Base-by-base conservation (phyloP, 2,329 filamentous ascomycete species). In the Cytospora chrysosperma region DNA sequence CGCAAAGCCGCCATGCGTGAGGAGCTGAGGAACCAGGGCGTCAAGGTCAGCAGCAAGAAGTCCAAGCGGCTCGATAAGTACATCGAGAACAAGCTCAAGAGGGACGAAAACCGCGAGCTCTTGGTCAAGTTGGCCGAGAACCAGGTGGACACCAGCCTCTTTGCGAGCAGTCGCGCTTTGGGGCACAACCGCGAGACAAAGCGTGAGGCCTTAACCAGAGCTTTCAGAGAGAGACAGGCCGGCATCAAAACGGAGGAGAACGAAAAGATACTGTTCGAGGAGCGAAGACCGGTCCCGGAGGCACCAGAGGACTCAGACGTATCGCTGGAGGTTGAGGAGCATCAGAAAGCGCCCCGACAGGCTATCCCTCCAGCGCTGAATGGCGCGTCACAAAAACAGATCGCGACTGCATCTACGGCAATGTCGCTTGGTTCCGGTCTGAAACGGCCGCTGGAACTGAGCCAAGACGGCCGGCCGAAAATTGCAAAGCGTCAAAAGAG, bases 81-180 rank as follows among this genome's bases (percentile, higher is more conserved):
- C 72, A 87, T 89, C 68, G 93, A 98, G 71, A 95, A 85, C 64
- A 99, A 99, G 82, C 81, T 99, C 53, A 91, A 88, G 75, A 97
- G 96, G 75, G 95, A 99, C 73, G 94, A 98, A 75, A 96, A 92
- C 71, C 82, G 91, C 30, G 90, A 88, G 62, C 80, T 99, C 32
- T 82, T 98, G 70, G 90, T 91, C 72, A 93, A 95, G 73, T 82
- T 99, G 28, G 91, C 91, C 21, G 82, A 86, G 65, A 83, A 86
- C 61, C 93, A 90, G 72, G 85, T 95, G 68, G 93, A 98, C 73
- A 96, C 92, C 1, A 91, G 85, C 66, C 79, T 92, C 24, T 89
- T 96, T 66, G 83, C 87, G 63, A 97, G 92, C 74, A 91, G 89
- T 59, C 91, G 86, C 68, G 86, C 87, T 63, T 77, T 98, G 10